Percentiles rank a stretch among this genome's conserved stretches.
phyloP scores from a whole-genome alignment of 805 yeast genomes.

The Candida parachauliodes region DNA sequence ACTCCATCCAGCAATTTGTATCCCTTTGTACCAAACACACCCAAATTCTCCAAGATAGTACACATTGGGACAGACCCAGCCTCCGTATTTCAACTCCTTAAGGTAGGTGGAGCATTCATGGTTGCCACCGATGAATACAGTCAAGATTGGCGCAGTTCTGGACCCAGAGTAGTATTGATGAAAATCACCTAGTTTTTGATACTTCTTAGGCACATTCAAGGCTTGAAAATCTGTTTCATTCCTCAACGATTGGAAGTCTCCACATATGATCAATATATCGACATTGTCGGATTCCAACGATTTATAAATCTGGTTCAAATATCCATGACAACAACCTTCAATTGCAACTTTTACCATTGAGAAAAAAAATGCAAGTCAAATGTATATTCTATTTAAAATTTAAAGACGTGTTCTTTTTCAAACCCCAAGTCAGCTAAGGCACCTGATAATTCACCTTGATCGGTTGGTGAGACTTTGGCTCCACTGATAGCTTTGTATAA shows the following conservation, averaged over 20 bases:
- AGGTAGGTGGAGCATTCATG: constrained; percentile 86
- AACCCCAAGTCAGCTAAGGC: constrained; percentile 84
- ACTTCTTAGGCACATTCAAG: constrained; percentile 78
- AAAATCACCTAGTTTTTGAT: constrained; percentile 74
- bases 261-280: constrained; percentile 66
- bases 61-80: constrained; percentile 88
- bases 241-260: constrained; percentile 87
- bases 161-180: constrained; percentile 62
- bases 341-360: constrained; percentile 51
- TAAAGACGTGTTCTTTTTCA: constrained; percentile 82
- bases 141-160: constrained; percentile 65
- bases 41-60: constrained; percentile 81
- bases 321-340: constrained; percentile 92
- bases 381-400: constrained; percentile 49
- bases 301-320: constrained; percentile 55
- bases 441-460: constrained; percentile 94
- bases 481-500: constrained; percentile 88
- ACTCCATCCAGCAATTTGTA: constrained; percentile 76
- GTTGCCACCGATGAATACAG: constrained; percentile 90
- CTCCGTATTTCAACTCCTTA: constrained; percentile 73
- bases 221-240: constrained; percentile 59
- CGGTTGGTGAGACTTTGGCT: constrained; percentile 74
- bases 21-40: constrained; percentile 68
- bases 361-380: not conserved
- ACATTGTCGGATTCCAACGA: constrained; percentile 13